A percentile compares a stretch with the other conserved stretches of the same genome.
phyloP scores from a whole-genome alignment of 78 protist species.

The Corallochytrium limacisporum region DNA sequence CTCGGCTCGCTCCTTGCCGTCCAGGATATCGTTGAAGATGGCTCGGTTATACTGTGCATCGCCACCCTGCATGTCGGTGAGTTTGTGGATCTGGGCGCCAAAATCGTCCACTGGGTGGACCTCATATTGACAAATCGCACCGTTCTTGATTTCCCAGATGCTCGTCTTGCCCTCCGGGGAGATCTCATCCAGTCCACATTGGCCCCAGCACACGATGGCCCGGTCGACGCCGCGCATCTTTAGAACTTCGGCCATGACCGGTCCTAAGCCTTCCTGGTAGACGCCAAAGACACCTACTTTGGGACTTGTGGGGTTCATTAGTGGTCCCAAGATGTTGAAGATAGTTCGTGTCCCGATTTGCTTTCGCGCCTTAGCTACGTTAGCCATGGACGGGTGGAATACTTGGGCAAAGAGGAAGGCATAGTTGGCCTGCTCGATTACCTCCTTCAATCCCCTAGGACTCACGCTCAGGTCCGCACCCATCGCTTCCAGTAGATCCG shows the following conservation, averaged over 20 bases:
- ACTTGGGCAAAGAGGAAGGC: constrained; percentile 37
- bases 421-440: constrained; percentile 1
- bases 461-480: constrained; percentile 10
- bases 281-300: constrained; percentile 17
- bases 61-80: too few relatives aligned
- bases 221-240: not conserved
- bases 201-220: constrained; percentile 16
- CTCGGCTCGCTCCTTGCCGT: too few relatives aligned
- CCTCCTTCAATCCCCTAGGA: not conserved
- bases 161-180: not conserved
- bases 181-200: constrained; percentile 36
- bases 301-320: constrained; percentile 31
- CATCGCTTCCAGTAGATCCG: constrained; percentile 36
- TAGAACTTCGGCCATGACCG: not conserved
- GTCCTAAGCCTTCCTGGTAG: not conserved
- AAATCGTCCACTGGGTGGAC: too few relatives aligned
- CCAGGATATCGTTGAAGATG: too few relatives aligned
- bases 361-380: constrained; percentile 19
- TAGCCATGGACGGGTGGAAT: constrained; percentile 34
- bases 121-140: too few relatives aligned
- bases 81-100: too few relatives aligned
- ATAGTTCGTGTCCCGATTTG: constrained; percentile 16
- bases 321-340: constrained; percentile 41
- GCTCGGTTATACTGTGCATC: too few relatives aligned
- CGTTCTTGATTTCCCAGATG: too few relatives aligned